phyloP scores from a whole-genome alignment of 1,284 basidiomycete genomes.

The Fomitopsis schrenkii region DNA sequence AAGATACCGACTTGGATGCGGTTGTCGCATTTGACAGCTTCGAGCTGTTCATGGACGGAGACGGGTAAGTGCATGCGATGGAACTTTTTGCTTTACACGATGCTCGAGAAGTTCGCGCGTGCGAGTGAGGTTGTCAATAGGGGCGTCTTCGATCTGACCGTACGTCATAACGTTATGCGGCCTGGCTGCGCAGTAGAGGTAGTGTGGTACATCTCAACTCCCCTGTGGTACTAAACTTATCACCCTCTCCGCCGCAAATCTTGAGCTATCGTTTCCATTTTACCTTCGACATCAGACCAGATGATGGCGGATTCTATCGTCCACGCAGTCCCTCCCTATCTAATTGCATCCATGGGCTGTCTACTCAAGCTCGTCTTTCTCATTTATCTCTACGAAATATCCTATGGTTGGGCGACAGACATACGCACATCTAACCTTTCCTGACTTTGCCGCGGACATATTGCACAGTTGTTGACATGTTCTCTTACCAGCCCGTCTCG shows the following conservation, averaged over 20 bases:
- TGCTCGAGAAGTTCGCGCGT: background rate
- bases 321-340: background rate
- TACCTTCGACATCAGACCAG: too few species aligned
- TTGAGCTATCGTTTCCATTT: too few species aligned
- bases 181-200: too few species aligned
- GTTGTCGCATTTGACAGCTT: slow-evolving; percentile 23
- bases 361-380: background rate
- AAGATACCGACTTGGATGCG: slow-evolving; percentile 10
- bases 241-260: too few species aligned
- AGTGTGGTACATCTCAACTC: too few species aligned
- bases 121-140: too few species aligned
- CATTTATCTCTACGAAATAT: background rate
- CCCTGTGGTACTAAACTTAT: too few species aligned
- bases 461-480: background rate
- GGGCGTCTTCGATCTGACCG: too few species aligned
- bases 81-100: background rate
- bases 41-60: slow-evolving; percentile 11
- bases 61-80: background rate
- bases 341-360: background rate
- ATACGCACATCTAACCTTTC: background rate
- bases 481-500: background rate
- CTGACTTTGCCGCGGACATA: background rate
- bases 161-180: too few species aligned
- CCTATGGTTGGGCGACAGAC: background rate
- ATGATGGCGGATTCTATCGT: background rate